These are phyloP conservation scores for Cryptosporidium bovis DNA, from an alignment of 169 alveolate species.

Conservation along the genomic window DNA sequence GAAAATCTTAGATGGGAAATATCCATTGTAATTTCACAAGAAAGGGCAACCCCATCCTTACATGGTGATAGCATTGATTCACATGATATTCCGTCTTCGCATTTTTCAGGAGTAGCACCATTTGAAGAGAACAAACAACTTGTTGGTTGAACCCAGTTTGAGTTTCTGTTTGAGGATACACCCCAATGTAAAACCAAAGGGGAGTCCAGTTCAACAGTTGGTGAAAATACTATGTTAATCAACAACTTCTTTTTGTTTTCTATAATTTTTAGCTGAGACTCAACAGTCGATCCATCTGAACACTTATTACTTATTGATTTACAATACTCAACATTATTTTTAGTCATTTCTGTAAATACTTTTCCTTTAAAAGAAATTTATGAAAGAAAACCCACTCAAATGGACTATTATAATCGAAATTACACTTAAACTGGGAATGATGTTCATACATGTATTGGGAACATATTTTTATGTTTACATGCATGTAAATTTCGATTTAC, in stretches of 20 bases:
- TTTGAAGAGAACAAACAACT: conserved; percentile 46
- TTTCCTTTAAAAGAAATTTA: background rate
- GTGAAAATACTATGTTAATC: conserved; percentile 2
- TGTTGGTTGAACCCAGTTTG: conserved; percentile 55
- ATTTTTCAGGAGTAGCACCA: conserved; percentile 40
- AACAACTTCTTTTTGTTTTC: background rate
- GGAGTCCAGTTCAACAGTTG: background rate
- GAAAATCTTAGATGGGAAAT: conserved; percentile 8
- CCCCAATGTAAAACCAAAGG: conserved; percentile 59
- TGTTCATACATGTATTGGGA: background rate
- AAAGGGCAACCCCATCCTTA: background rate
- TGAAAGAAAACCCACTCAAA: background rate
- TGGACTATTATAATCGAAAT: background rate
- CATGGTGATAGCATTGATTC: background rate
- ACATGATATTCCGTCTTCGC: conserved; percentile 53
- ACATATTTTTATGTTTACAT: conserved; percentile 20
- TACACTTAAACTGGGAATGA: background rate
- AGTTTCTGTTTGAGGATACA: background rate
- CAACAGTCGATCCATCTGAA: conserved; percentile 36
- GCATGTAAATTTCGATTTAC: conserved; percentile 30
- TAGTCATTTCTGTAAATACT: background rate
- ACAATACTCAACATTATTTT: background rate
- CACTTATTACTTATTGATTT: background rate
- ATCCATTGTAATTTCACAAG: conserved; percentile 25
- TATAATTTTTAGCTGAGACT: background rate